Conservation (phyloP, 2,329 filamentous ascomycete genomes). For the Scedosporium apiospermum region DNA sequence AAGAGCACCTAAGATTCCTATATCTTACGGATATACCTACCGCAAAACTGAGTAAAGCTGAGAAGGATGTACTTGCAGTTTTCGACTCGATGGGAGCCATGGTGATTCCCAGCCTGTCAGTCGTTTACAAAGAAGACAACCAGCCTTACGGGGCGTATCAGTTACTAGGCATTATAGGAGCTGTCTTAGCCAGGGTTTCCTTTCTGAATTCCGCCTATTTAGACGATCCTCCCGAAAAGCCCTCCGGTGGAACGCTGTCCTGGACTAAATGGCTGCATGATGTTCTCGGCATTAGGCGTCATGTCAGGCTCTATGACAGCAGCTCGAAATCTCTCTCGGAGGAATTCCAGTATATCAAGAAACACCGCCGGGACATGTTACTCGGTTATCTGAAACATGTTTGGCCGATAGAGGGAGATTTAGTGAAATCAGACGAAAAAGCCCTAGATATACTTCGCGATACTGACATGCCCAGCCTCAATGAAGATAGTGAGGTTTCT, state of each 20-base stretch:
- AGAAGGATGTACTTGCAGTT: not conserved
- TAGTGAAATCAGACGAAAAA: not conserved
- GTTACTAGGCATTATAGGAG: not conserved
- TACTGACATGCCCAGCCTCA: not conserved
- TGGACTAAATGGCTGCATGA: not conserved
- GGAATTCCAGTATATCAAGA: not conserved
- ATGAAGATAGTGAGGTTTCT: not conserved
- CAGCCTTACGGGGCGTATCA: slow-evolving; percentile 1
- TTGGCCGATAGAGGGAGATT: not conserved
- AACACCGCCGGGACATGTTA: not conserved
- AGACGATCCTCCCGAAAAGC: not conserved
- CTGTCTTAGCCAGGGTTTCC: not conserved
- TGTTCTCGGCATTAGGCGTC: not conserved
- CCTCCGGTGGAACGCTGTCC: not conserved
- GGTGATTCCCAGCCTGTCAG: not conserved
- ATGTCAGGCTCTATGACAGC: not conserved
- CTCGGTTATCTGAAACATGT: not conserved
- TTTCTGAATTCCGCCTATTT: not conserved
- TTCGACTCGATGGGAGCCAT: not conserved
- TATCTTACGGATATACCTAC: not conserved
- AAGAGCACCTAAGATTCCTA: not conserved
- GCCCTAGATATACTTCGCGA: not conserved
- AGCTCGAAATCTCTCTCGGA: not conserved
- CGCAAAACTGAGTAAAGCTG: no score
- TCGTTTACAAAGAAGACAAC: not conserved